Evolutionary conservation across 2,329 filamentous ascomycete species (phyloP), one percentile per base, ranked within the genome.

Genomic region (Paracorniculantispora psalliotae): DNA sequence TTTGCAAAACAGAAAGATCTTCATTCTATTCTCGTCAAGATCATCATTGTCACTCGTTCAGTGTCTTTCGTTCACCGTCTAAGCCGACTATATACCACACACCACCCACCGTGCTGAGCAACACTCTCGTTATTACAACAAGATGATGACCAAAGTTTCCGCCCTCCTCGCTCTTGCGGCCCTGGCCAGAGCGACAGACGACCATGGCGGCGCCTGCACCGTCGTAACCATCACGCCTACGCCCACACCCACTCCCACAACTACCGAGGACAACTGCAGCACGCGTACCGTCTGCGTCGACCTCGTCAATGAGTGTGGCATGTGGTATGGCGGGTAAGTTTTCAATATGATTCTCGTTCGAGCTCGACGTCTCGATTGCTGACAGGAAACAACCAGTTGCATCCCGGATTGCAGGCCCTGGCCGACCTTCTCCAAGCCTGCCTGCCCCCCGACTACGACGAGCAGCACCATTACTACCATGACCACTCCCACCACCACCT

Each of bases 221-320:
- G 10, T 61, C 59, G 21, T 3, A 63, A 9, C 64, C 64, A 25
- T 63, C 63, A 21, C 44, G 7, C 25, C 46, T 19, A 50, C 35
- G 26, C 53, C 47, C 28, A 48, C 47, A 21, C 54, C 44, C n/a
- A 52, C 39, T 12, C 53, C 47, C 25, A 54, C 47, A 5, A 8
- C 56, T 3, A 37, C 30, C 33, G 35, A 47, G 13, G 62, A 63
- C 28, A 57, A 66, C 53, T 72, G 70, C 60, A 63, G 52, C 30
- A 64, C 61, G 4, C 65, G 65, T 4, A 69, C 59, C 13, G 39
- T 69, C 23, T 71, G 67, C 51, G 56, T 64, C 25, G 64, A 69
- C 56, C 50, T 33, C 0, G 54, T 67, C 35, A 66, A 70, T 48
- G 35, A 63, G 21, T 70, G 68, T 47, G 67, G 66, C 30, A 63